phyloP scores from a whole-genome alignment of 2,329 filamentous ascomycete genomes.

The Podosphaera xanthii region DNA sequence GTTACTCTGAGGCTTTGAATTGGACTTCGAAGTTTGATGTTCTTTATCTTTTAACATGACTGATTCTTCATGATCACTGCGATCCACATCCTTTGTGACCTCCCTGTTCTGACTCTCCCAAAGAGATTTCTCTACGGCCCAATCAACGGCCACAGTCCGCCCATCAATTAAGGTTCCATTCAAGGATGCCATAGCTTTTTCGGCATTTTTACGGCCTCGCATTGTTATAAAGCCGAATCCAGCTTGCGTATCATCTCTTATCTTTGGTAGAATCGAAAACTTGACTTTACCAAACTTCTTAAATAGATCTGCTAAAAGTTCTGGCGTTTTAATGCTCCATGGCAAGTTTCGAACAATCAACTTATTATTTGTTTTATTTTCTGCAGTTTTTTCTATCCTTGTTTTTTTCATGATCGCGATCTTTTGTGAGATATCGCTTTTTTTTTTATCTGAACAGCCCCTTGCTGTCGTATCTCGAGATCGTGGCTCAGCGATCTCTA shows the following conservation, averaged over 20 bases:
- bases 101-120: slow-evolving; percentile 45
- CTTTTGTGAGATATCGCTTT: slow-evolving; percentile 16
- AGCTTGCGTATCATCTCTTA: slow-evolving; percentile 36
- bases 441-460: slow-evolving; percentile 17
- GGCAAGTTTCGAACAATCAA: slow-evolving; percentile 83
- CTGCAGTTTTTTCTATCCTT: slow-evolving; percentile 35
- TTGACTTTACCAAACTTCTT: slow-evolving; percentile 80
- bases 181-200: slow-evolving; percentile 61
- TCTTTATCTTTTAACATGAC: background rate
- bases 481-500: slow-evolving; percentile 74
- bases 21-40: slow-evolving; percentile 10
- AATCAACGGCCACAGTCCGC: slow-evolving; percentile 76
- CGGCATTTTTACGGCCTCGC: slow-evolving; percentile 70
- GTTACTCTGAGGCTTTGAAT: slow-evolving; percentile 1
- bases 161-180: slow-evolving; percentile 86
- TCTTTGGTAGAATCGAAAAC: slow-evolving; percentile 61
- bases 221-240: slow-evolving; percentile 89
- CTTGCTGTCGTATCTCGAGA: slow-evolving; percentile 40
- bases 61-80: background rate
- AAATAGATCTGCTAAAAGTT: slow-evolving; percentile 62
- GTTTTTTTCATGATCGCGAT: slow-evolving; percentile 25
- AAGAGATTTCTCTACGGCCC: slow-evolving; percentile 76
- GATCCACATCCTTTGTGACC: slow-evolving; percentile 14
- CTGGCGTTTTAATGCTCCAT: slow-evolving; percentile 77
- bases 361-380: slow-evolving; percentile 41